Evolutionary conservation across 1,284 basidiomycete species (phyloP).

Genomic region (Austroboletus rostrupii): DNA sequence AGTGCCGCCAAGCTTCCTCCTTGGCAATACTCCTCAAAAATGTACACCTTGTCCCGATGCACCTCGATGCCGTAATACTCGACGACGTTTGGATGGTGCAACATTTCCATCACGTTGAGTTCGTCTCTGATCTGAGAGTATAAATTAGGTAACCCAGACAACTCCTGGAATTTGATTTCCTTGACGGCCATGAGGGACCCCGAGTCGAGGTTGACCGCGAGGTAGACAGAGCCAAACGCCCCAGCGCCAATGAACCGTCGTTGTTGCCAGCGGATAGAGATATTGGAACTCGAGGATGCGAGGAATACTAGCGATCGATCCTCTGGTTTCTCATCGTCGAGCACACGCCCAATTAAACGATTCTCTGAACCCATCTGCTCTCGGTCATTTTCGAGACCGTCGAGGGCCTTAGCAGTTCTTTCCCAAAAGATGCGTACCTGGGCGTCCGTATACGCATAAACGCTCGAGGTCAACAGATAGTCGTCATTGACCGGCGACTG

Average conservation of each 20-base stretch:
- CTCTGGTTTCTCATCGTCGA: conserved; percentile 88
- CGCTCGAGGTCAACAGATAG: conserved; percentile 33
- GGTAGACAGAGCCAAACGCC: conserved; percentile 97
- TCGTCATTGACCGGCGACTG: conserved; percentile 35
- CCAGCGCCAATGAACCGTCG: conserved; percentile 97
- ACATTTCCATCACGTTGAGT: conserved; percentile 97
- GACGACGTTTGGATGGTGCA: conserved; percentile 97
- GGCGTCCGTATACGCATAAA: conserved; percentile 51
- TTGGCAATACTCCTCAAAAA: conserved; percentile 98
- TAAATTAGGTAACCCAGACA: conserved; percentile 76
- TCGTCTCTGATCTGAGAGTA: conserved; percentile 97
- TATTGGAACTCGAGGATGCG: conserved; percentile 89
- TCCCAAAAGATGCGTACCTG: conserved; percentile 74
- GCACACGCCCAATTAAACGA: conserved; percentile 79
- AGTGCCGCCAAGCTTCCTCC: conserved; percentile 90
- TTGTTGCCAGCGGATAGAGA: conserved; percentile 98
- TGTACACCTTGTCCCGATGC: conserved; percentile 98
- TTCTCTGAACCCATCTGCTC: conserved; percentile 63
- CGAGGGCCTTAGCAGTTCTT: conserved; percentile 55
- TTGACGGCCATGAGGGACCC: conserved; percentile 99
- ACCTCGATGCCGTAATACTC: conserved; percentile 99
- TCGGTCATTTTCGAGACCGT: conserved; percentile 61
- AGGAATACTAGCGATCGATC: conserved; percentile 89
- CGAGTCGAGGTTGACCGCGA: conserved; percentile 95
- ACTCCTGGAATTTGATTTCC: conserved; percentile 97